A percentile compares a stretch with the other conserved stretches of the same genome.
Evolutionary conservation across 2,329 filamentous ascomycete genomes (phyloP).

Genomic region (Nannizzia gypsea): DNA sequence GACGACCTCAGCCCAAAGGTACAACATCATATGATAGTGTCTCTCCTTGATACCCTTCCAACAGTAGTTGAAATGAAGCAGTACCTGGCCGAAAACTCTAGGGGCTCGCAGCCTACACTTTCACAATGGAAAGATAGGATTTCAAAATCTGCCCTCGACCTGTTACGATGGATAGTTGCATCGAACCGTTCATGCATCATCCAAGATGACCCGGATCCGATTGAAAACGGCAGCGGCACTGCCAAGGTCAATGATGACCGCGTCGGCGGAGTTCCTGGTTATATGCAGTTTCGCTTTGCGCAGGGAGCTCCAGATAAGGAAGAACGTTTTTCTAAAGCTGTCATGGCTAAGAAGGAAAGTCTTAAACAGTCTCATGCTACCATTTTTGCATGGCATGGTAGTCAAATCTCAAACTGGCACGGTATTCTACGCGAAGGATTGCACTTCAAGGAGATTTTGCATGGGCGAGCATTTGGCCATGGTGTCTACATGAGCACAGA

Average conservation of each 20-base stretch:
- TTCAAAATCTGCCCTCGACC: slow-evolving; percentile 51
- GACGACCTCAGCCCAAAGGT: slow-evolving; percentile 23
- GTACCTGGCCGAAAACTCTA: slow-evolving; percentile 32
- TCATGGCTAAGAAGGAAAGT: slow-evolving; percentile 30
- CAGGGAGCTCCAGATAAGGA: slow-evolving; percentile 87
- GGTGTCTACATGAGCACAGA: slow-evolving; percentile 68
- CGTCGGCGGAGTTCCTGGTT: slow-evolving; percentile 52
- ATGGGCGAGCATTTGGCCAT: slow-evolving; percentile 64
- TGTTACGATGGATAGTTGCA: slow-evolving; percentile 78
- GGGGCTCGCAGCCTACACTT: slow-evolving; percentile 31
- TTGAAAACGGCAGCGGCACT: slow-evolving; percentile 9
- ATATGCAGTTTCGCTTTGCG: slow-evolving; percentile 74
- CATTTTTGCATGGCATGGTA: slow-evolving; percentile 81
- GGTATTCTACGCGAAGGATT: slow-evolving; percentile 74
- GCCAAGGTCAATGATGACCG: slow-evolving; percentile 32
- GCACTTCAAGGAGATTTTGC: slow-evolving; percentile 49
- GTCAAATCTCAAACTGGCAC: slow-evolving; percentile 68
- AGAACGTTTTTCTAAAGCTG: slow-evolving; percentile 54
- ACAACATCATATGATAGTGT: slow-evolving; percentile 24
- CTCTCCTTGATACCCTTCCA: slow-evolving; percentile 32
- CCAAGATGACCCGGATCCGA: slow-evolving; percentile 46
- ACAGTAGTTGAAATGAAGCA: slow-evolving; percentile 30
- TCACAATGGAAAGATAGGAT: slow-evolving; percentile 48
- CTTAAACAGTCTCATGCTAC: slow-evolving; percentile 44
- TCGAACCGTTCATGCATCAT: slow-evolving; percentile 82